Base-by-base conservation (phyloP, 768 basidiomycete genomes). In the Gloeophyllum trabeum region DNA sequence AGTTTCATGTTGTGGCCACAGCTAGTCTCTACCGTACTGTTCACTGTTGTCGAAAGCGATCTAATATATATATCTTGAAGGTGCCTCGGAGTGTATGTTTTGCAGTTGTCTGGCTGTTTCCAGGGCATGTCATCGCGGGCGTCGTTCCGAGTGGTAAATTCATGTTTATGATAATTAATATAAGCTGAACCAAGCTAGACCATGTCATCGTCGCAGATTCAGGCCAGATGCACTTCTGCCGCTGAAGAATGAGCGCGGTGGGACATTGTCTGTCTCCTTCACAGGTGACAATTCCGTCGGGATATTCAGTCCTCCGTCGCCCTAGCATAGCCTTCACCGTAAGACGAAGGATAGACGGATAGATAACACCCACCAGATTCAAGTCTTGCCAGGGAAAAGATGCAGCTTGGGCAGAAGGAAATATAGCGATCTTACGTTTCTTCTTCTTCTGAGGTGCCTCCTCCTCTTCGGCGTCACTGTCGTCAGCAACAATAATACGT, bases 1-100 rank as follows among this genome's bases (percentile, higher is more conserved):
- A 82, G 84, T 87, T 88, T 88, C 84, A 86, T 87, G 79, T 65
- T 66, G 74, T 61, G 83, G 83, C 81, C 45, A 84, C 69, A 83
- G 46, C 24, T 41, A 12, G 35, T n/a, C 21, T 24, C 39, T 10
- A 24, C 35, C 2, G 5, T 23, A 40, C 6, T 19, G 23, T 24
- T 24, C 19, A 20, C 18, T 16, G 13, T 40, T 4, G 13, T 24
- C 23, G 3, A 16, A 6, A 3, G 23, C 14, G 23, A 40, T n/a
- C n/a, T n/a, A n/a, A n/a, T n/a, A n/a, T n/a, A n/a, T n/a, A n/a
- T n/a, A n/a, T n/a, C n/a, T n/a, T n/a, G n/a, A n/a, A n/a, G n/a
- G n/a, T n/a, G n/a, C n/a, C n/a, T n/a, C n/a, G n/a, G n/a, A n/a
- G n/a, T 32, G 16, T 32, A 32, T 32, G 10, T 32, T 32, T 10